These are phyloP conservation scores for Carnegiea gigantea DNA, from an alignment of 179 eudicot species.

Conservation along the genomic window DNA sequence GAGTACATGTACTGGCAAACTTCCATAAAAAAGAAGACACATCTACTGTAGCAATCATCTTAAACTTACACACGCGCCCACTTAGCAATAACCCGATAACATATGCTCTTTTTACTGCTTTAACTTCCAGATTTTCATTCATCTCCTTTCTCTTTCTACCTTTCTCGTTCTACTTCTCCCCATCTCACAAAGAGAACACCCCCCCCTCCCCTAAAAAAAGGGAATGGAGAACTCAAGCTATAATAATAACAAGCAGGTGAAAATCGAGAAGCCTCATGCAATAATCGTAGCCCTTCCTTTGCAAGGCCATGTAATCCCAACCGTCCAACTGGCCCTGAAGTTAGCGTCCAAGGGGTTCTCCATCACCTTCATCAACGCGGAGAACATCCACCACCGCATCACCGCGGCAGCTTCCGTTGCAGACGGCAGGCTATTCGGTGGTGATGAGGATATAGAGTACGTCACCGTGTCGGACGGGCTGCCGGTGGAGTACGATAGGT, in stretches of 20 bases:
- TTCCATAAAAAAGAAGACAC: no score
- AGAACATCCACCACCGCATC: conserved; percentile 53
- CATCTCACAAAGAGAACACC: background rate
- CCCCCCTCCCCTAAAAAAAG: background rate
- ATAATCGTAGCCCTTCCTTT: conserved; percentile 63
- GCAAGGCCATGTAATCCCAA: conserved; percentile 73
- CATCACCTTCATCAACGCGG: conserved; percentile 42
- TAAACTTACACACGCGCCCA: no score
- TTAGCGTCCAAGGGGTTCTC: conserved; percentile 66
- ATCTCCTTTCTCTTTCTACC: background rate
- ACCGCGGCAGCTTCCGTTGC: conserved; percentile 1
- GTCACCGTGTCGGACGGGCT: conserved; percentile 33
- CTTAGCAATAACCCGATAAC: no score
- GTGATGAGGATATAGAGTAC: conserved; percentile 60
- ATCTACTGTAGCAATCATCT: no score
- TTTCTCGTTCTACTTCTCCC: background rate
- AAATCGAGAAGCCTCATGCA: conserved; percentile 42
- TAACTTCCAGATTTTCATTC: background rate
- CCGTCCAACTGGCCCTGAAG: conserved; percentile 62
- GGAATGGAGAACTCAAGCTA: background rate
- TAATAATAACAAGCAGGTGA: background rate
- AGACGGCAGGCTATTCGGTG: conserved; percentile 41
- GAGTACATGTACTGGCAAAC: no score
- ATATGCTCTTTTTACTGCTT: background rate
- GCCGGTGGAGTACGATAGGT: conserved; percentile 37